Conservation (phyloP, 805 yeast genomes). For the Candida tallmaniae region DNA sequence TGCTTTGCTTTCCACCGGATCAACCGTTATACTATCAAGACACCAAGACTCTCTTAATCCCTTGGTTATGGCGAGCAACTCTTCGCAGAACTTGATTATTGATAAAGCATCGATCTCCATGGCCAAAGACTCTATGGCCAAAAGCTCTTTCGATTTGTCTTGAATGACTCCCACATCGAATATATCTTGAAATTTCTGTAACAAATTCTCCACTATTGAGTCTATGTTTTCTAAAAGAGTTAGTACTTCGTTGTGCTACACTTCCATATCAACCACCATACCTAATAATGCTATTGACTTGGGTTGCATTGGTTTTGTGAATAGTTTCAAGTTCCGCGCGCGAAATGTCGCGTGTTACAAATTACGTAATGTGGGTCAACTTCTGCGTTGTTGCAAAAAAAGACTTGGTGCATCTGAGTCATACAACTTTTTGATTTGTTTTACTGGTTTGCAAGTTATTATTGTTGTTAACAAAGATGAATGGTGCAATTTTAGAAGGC, state of each 20-base stretch:
- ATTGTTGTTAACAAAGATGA: too few relatives aligned
- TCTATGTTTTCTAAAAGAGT: constrained; percentile 44
- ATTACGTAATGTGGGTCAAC: neutral
- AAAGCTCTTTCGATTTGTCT: constrained; percentile 36
- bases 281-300: constrained; percentile 24
- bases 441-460: too few relatives aligned
- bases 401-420: too few relatives aligned
- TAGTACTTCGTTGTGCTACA: constrained; percentile 14
- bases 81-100: constrained; percentile 50
- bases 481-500: too few relatives aligned
- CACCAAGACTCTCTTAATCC: constrained; percentile 55
- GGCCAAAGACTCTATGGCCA: constrained; percentile 52
- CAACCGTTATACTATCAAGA: constrained; percentile 46
- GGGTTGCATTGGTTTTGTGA: constrained; percentile 46
- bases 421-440: too few relatives aligned
- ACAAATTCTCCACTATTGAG: constrained; percentile 45
- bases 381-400: neutral
- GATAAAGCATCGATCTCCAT: constrained; percentile 50
- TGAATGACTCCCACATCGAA: constrained; percentile 43
- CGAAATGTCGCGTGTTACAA: too few relatives aligned
- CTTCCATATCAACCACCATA: constrained; percentile 10
- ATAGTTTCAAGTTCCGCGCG: too few relatives aligned
- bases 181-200: constrained; percentile 50
- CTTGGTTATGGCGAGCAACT: constrained; percentile 45
- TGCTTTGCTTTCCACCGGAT: constrained; percentile 9